A percentile compares a stretch with the other conserved stretches of the same genome.
phyloP scores from a whole-genome alignment of 345 rosid species.

The Zanthoxylum bungeanum region DNA sequence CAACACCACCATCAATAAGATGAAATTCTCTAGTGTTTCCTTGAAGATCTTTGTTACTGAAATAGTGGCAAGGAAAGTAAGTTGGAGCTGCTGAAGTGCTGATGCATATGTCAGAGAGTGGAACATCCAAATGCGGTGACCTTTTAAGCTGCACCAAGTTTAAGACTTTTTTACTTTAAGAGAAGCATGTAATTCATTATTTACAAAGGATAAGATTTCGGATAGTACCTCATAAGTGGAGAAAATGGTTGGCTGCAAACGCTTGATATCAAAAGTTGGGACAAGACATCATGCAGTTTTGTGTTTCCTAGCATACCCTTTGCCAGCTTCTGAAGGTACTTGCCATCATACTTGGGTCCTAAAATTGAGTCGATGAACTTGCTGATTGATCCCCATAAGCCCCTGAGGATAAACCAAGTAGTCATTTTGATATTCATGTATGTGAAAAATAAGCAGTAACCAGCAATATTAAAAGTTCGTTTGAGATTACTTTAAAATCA shows the following conservation, averaged over 20 bases:
- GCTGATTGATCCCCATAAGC: no score
- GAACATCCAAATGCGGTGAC: conserved; percentile 30
- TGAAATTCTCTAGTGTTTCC: conserved; percentile 29
- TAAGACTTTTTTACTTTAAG: no score
- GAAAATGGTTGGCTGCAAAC: conserved; percentile 49
- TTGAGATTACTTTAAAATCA: no score
- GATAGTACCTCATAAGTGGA: conserved; percentile 37
- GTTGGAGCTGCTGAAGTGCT: conserved; percentile 59
- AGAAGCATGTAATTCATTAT: no score
- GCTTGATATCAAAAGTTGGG: conserved; percentile 53
- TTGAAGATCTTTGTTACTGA: conserved; percentile 24
- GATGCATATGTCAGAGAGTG: conserved; percentile 46
- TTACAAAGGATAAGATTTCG: no score
- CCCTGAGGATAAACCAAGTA: no score
- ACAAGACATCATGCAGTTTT: conserved; percentile 31
- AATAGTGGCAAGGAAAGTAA: conserved; percentile 44
- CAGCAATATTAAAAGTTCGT: no score
- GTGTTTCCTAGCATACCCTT: conserved; percentile 37
- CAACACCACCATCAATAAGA: conserved; percentile 47
- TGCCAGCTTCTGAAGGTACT: conserved; percentile 28
- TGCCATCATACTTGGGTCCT: conserved; percentile 56
- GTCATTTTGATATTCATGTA: no score
- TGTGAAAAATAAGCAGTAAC: no score
- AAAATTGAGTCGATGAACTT: conserved; percentile 30
- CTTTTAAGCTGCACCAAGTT: conserved; percentile 13